phyloP scores from a whole-genome alignment of 306 rosid species.

The Cucurbita moschata region DNA sequence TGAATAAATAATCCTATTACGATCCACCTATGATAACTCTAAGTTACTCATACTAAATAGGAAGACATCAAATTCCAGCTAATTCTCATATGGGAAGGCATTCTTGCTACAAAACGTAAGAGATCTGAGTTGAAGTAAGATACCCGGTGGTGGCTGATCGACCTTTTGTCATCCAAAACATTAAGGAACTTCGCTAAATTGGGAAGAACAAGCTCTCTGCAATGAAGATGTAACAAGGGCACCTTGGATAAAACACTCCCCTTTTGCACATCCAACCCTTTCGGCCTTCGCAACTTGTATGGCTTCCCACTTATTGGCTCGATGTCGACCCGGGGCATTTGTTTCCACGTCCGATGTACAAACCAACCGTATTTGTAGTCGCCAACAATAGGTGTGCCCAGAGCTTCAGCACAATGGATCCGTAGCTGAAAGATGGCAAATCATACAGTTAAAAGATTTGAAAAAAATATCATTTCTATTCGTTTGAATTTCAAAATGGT shows the following conservation, averaged over 20 bases:
- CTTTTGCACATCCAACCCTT: constrained; percentile 74
- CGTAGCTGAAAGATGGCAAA: constrained; percentile 44
- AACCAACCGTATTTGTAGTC: constrained; percentile 95
- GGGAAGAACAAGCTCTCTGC: constrained; percentile 77
- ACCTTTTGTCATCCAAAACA: constrained; percentile 22
- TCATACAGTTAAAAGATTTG: not conserved
- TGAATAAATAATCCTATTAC: not conserved
- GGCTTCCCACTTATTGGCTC: constrained; percentile 65
- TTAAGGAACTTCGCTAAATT: constrained; percentile 56
- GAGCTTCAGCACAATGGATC: constrained; percentile 97
- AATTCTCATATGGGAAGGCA: constrained; percentile 91
- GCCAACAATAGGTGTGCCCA: constrained; percentile 91
- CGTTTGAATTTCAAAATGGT: no score
- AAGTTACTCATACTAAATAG: constrained; percentile 35
- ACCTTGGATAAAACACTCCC: constrained; percentile 93
- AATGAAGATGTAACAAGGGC: constrained; percentile 77
- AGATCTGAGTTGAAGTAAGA: constrained; percentile 38
- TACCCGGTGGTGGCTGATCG: constrained; percentile 16
- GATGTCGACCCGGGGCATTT: constrained; percentile 52
- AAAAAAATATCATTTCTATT: no score
- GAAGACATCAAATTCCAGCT: constrained; percentile 99
- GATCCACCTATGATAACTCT: not conserved
- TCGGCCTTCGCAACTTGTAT: constrained; percentile 73
- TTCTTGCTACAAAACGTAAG: constrained; percentile 68
- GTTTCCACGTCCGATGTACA: constrained; percentile 73